Conservation (phyloP, 192 early-diverging fungal species). For the Phlyctochytrium planicorne region DNA sequence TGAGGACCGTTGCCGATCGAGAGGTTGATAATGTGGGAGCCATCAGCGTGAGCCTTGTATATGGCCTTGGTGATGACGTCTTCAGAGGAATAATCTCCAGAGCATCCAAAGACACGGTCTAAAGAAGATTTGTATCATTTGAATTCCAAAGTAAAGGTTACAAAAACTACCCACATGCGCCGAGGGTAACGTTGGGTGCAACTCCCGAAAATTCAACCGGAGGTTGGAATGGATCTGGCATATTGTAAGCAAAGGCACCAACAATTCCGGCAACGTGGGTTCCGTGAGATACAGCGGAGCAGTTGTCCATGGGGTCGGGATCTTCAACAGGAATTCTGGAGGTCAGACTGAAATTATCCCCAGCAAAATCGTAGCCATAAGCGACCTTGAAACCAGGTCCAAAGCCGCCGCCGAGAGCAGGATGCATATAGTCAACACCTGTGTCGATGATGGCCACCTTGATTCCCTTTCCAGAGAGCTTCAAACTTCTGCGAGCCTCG, state of each 20-base stretch:
- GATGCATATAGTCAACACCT: conserved; percentile 53
- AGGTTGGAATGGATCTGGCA: conserved; percentile 8
- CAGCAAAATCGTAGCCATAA: conserved; percentile 42
- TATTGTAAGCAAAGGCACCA: conserved; percentile 31
- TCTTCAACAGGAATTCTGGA: conserved; percentile 22
- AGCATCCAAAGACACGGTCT: conserved; percentile 53
- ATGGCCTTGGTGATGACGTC: conserved; percentile 80
- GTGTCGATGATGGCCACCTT: conserved; percentile 52
- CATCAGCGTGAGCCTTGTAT: conserved; percentile 64
- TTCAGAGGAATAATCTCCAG: conserved; percentile 43
- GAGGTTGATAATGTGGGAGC: conserved; percentile 81
- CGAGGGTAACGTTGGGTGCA: conserved; percentile 77
- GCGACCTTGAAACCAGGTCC: conserved; percentile 40
- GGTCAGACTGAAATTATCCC: conserved; percentile 30
- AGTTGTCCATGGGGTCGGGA: conserved; percentile 46
- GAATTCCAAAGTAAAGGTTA: too few species aligned
- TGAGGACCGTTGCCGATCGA: conserved; percentile 67
- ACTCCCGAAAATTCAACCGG: conserved; percentile 56
- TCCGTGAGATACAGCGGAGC: conserved; percentile 40
- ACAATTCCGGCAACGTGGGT: conserved; percentile 53
- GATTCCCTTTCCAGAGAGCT: conserved; percentile 42
- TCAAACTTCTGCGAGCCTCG: conserved; percentile 22
- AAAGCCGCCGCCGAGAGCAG: conserved; percentile 48
- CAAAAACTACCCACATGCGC: too few species aligned
- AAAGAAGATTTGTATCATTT: background rate